Conservation (phyloP, 2,329 filamentous ascomycete species). For the Alternaria brassicicola region DNA sequence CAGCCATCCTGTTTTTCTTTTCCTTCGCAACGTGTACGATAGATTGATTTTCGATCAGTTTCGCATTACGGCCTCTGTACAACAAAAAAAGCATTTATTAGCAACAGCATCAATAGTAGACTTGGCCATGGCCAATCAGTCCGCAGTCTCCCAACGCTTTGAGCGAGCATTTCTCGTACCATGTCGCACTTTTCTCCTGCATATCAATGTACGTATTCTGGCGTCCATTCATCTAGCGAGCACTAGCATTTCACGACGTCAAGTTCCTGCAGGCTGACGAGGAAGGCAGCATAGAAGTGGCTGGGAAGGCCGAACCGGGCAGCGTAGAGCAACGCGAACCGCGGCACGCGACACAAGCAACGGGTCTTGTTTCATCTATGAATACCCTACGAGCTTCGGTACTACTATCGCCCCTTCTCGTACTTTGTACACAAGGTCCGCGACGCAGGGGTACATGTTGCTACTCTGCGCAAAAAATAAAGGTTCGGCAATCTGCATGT, state of each 20-base stretch:
- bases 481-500: constrained; percentile 21
- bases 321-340: constrained; percentile 23
- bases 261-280: constrained; percentile 35
- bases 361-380: constrained; percentile 41
- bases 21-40: constrained; percentile 41
- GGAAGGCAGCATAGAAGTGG: constrained; percentile 24
- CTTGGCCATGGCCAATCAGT: constrained; percentile 26
- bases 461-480: constrained; percentile 4
- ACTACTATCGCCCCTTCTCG: constrained; percentile 22
- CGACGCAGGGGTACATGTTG: constrained; percentile 31
- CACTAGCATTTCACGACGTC: constrained; percentile 25
- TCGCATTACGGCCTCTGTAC: constrained; percentile 46
- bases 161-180: constrained; percentile 24
- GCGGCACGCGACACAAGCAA: constrained; percentile 36
- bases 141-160: constrained; percentile 14
- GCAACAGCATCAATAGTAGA: constrained; percentile 42
- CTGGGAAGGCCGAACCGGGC: constrained; percentile 32
- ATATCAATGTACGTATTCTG: constrained; percentile 30
- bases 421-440: constrained; percentile 29
- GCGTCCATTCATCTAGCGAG: constrained; percentile 32
- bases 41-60: constrained; percentile 32
- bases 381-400: constrained; percentile 25
- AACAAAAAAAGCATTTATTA: constrained; percentile 44
- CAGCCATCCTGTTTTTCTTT: constrained; percentile 20
- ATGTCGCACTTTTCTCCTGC: constrained; percentile 35